A percentile compares a stretch with the other conserved stretches of the same genome.
phyloP scores from a whole-genome alignment of 495 filamentous ascomycete genomes.

The Aspergillus wentii region DNA sequence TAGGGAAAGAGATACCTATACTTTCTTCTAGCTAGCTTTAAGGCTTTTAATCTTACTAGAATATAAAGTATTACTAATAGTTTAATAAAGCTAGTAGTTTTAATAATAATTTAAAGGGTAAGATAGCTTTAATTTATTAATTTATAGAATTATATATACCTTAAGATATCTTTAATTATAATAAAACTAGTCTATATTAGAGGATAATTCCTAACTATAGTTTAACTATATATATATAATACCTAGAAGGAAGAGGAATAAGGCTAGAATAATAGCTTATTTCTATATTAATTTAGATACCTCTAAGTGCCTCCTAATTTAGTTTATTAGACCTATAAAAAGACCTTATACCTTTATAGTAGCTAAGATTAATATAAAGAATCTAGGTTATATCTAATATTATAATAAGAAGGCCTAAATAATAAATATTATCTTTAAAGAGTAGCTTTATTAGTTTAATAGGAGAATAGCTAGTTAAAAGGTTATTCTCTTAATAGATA shows the following conservation, averaged over 20 bases:
- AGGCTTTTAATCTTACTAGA: not conserved
- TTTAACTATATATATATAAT: conserved; percentile 9
- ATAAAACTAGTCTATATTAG: conserved; percentile 26
- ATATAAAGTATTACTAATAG: not conserved
- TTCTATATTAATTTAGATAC: conserved; percentile 18
- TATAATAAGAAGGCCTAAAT: conserved; percentile 27
- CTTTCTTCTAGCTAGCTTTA: not conserved
- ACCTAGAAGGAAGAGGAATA: conserved; percentile 13
- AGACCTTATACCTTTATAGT: conserved; percentile 10
- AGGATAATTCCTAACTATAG: conserved; percentile 14
- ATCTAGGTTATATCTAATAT: conserved; percentile 12
- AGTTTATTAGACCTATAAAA: conserved; percentile 22
- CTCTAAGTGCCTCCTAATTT: conserved; percentile 13
- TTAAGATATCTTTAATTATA: conserved; percentile 25
- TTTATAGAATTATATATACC: conserved; percentile 4
- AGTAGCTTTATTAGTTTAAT: conserved; percentile 25
- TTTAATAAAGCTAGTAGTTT: not conserved
- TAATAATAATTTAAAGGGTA: not conserved
- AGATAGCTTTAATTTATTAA: not conserved
- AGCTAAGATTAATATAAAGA: conserved; percentile 12
- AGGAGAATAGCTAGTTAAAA: conserved; percentile 14
- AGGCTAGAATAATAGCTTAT: conserved; percentile 14
- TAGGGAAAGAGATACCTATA: not conserved
- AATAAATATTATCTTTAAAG: conserved; percentile 16
- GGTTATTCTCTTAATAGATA: conserved; percentile 25